Conservation (phyloP, 2,329 filamentous ascomycete genomes). For the Xylariaceae sp. region DNA sequence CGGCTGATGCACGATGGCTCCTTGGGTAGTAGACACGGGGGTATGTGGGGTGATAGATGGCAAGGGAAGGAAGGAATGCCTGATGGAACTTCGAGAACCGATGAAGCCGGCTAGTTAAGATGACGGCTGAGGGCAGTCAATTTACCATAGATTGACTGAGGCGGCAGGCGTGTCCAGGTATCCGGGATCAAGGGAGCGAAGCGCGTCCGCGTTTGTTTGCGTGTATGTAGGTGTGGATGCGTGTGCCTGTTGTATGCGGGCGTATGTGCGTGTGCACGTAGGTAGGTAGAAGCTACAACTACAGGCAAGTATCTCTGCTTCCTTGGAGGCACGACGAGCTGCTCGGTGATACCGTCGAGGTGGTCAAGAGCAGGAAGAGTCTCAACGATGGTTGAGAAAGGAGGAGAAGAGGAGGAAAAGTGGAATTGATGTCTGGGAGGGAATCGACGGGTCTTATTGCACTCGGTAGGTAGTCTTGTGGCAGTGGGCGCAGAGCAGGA, state of each 20-base stretch:
- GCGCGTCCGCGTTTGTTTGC: neutral
- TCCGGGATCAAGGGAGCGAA: neutral
- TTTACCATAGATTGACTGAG: slow-evolving; percentile 17
- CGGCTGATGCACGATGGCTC: slow-evolving; percentile 11
- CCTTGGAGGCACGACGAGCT: neutral
- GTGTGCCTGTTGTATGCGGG: neutral
- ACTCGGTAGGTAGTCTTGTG: slow-evolving; percentile 5
- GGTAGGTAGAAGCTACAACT: neutral
- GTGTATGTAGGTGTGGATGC: neutral
- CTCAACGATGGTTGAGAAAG: slow-evolving; percentile 16
- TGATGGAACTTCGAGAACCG: slow-evolving; percentile 9
- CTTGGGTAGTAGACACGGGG: neutral
- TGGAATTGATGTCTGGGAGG: slow-evolving; percentile 28
- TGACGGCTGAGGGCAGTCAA: slow-evolving; percentile 5
- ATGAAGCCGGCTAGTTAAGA: slow-evolving; percentile 14
- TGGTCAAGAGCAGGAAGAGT: slow-evolving; percentile 1
- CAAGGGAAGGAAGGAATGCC: neutral
- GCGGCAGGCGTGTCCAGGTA: slow-evolving; percentile 14
- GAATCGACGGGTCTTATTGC: slow-evolving; percentile 34
- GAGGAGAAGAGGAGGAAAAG: slow-evolving; percentile 30
- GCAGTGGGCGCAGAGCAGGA: slow-evolving; percentile 18
- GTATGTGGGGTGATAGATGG: neutral
- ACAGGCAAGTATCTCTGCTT: slow-evolving; percentile 23
- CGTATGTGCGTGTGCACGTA: neutral
- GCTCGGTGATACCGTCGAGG: slow-evolving; percentile 1